phyloP scores from a whole-genome alignment of 306 rosid genomes.

The Sindora glabra region DNA sequence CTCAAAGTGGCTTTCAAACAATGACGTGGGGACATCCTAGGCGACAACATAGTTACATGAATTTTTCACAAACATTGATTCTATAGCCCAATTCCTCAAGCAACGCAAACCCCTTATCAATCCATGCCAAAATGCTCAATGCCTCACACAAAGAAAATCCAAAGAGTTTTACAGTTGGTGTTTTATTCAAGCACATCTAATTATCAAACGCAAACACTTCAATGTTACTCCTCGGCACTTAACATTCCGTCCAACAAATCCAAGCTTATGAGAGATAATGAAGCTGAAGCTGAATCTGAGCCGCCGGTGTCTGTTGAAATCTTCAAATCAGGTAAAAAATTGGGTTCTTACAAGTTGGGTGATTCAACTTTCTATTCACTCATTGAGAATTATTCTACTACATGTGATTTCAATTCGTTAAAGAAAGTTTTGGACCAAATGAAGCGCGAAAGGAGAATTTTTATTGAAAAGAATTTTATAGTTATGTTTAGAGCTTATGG shows the following conservation, averaged over 20 bases:
- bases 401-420: slow-evolving; percentile 51
- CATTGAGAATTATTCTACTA: slow-evolving; percentile 49
- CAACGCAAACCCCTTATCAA: not conserved
- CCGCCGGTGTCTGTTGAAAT: slow-evolving; percentile 40
- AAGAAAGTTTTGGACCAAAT: slow-evolving; percentile 52
- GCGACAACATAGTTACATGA: too few relatives aligned
- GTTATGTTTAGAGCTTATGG: slow-evolving; percentile 73
- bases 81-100: slow-evolving; percentile 2
- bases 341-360: slow-evolving; percentile 70
- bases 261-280: not conserved
- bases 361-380: slow-evolving; percentile 73
- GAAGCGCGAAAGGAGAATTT: slow-evolving; percentile 60
- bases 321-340: slow-evolving; percentile 47
- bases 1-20: too few relatives aligned
- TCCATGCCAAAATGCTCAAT: slow-evolving; percentile 51
- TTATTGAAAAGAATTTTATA: slow-evolving; percentile 53
- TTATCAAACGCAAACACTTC: slow-evolving; percentile 15
- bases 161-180: slow-evolving; percentile 10
- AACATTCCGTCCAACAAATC: slow-evolving; percentile 15
- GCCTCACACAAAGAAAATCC: slow-evolving; percentile 26
- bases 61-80: too few relatives aligned
- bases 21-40: too few relatives aligned
- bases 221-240: slow-evolving; percentile 14
- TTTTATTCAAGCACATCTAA: slow-evolving; percentile 19
- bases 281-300: slow-evolving; percentile 19